Evolutionary conservation across 495 filamentous ascomycete species (phyloP).

Genomic region (Amphirosellinia nigrospora): DNA sequence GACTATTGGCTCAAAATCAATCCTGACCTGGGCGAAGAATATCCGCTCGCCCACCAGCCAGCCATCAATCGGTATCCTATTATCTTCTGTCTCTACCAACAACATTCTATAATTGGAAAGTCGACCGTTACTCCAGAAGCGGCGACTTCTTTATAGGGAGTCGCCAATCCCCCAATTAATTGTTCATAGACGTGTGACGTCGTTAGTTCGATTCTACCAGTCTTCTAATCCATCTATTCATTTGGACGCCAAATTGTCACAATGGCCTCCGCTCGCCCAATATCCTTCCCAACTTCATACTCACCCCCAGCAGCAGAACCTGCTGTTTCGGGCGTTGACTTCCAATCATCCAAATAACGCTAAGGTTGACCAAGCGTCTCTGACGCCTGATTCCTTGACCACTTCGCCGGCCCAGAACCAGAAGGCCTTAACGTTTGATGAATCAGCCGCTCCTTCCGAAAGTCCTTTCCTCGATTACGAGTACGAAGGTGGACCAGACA

Average conservation of each 20-base stretch:
- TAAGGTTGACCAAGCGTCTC: slow-evolving; percentile 46
- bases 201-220: background rate
- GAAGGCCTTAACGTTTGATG: slow-evolving; percentile 36
- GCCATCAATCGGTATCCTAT: background rate
- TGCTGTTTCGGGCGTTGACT: slow-evolving; percentile 84
- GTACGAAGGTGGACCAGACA: slow-evolving; percentile 61
- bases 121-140: slow-evolving; percentile 8
- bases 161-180: slow-evolving; percentile 11
- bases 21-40: background rate
- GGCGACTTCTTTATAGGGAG: slow-evolving; percentile 21
- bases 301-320: slow-evolving; percentile 88
- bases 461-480: slow-evolving; percentile 86
- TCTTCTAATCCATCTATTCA: background rate
- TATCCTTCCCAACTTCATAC: slow-evolving; percentile 53
- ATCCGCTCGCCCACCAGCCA: background rate
- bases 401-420: slow-evolving; percentile 56
- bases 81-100: background rate
- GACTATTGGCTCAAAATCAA: background rate
- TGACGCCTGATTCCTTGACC: slow-evolving; percentile 60
- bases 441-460: slow-evolving; percentile 63
- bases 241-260: slow-evolving; percentile 38
- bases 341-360: slow-evolving; percentile 64
- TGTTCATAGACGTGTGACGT: background rate
- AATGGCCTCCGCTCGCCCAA: slow-evolving; percentile 53
- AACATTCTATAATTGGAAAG: slow-evolving; percentile 1